Evolutionary conservation across 1,284 basidiomycete species (phyloP).

Genomic region (Anthracocystis panici-leucophaei): DNA sequence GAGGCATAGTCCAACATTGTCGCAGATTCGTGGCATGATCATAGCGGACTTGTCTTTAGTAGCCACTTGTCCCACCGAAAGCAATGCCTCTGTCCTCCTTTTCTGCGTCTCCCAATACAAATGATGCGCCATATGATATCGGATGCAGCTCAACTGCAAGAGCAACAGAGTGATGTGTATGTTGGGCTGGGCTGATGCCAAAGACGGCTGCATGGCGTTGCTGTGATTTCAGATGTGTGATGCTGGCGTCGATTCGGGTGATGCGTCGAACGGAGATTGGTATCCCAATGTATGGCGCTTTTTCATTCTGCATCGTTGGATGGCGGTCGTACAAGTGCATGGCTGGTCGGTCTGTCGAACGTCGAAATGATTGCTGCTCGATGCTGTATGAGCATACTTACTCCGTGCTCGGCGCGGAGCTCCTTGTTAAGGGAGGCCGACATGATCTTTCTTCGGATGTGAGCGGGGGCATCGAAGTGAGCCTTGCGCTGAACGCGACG

Average conservation of each 20-base stretch:
- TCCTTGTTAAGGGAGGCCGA: constrained; percentile 95
- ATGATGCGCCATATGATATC: too few relatives aligned
- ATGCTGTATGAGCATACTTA: constrained; percentile 72
- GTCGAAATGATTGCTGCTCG: constrained; percentile 12
- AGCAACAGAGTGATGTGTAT: not conserved
- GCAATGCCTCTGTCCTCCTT: too few relatives aligned
- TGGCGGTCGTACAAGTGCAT: too few relatives aligned
- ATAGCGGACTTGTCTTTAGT: too few relatives aligned
- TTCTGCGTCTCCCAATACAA: too few relatives aligned
- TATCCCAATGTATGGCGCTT: not conserved
- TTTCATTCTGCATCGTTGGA: not conserved
- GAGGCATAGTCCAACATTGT: too few relatives aligned
- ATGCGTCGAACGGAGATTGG: not conserved
- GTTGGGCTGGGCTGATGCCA: not conserved
- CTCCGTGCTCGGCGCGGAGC: constrained; percentile 90
- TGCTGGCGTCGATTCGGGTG: not conserved
- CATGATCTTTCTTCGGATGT: constrained; percentile 94
- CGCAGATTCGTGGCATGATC: too few relatives aligned
- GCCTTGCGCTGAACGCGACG: constrained; percentile 63
- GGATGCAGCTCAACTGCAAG: too few relatives aligned
- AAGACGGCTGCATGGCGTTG: not conserved
- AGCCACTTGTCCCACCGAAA: too few relatives aligned
- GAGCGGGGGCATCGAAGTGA: constrained; percentile 67
- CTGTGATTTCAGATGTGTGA: not conserved
- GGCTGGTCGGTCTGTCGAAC: constrained; percentile 1